Evolutionary conservation across 2,329 filamentous ascomycete genomes (phyloP).

Genomic region (Parastagonospora nodorum): DNA sequence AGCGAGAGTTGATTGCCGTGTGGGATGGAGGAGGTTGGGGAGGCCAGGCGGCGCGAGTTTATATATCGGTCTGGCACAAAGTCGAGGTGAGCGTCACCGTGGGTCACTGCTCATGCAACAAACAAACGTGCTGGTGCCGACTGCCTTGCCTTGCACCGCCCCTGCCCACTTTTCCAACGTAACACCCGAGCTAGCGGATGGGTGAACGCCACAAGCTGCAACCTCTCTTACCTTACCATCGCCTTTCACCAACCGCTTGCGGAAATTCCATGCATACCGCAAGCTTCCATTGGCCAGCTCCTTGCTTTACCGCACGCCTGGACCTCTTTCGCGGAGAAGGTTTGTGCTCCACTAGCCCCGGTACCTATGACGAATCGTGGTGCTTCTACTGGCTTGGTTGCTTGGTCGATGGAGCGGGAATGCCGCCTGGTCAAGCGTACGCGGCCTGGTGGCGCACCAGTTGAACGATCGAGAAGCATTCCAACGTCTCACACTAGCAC

Average conservation of each 20-base stretch:
- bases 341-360: conserved; percentile 13
- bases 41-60: conserved; percentile 16
- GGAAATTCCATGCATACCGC: conserved; percentile 12
- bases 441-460: conserved; percentile 16
- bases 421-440: conserved; percentile 13
- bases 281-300: conserved; percentile 19
- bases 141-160: conserved; percentile 29
- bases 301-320: conserved; percentile 26
- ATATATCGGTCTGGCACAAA: conserved; percentile 23
- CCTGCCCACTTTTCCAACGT: conserved; percentile 25
- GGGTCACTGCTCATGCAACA: conserved; percentile 23
- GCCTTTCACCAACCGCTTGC: conserved; percentile 15
- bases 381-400: conserved; percentile 20
- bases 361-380: conserved; percentile 25
- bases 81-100: conserved; percentile 18
- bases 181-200: conserved; percentile 21
- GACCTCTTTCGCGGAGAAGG: conserved; percentile 4
- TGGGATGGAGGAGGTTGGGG: conserved; percentile 8
- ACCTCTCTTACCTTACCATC: background rate
- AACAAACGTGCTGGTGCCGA: conserved; percentile 22
- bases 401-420: conserved; percentile 18
- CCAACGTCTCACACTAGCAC: conserved; percentile 8
- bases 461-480: conserved; percentile 11
- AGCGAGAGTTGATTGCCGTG: conserved; percentile 14
- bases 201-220: conserved; percentile 27